Evolutionary conservation across 192 early-diverging fungal genomes (phyloP), one percentile per base, ranked within the genome.

Genomic region (Podila epicladia): DNA sequence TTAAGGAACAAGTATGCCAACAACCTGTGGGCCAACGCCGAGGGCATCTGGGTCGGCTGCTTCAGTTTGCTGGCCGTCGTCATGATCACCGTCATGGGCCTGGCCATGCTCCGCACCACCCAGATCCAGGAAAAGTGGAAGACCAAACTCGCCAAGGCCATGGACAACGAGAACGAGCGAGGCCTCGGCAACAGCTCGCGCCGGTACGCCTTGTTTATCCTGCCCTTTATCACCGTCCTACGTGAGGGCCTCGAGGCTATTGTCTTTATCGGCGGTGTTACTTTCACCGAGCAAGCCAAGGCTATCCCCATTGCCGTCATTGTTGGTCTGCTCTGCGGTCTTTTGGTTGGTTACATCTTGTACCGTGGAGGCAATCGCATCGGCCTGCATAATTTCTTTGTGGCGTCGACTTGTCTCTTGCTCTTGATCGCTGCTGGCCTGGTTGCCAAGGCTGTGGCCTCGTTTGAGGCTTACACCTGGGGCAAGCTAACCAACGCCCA

Each of bases 221-320:
- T 97, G 33, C 95, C 95, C 4, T 94, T 95, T 57, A 78, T 95
- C 57, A 95, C 95, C 13, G 90, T 98, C 13, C 71, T 94, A 26
- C 88, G 95, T 37, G 96, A 97, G 86, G 93, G 93, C 1, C 72
- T 98, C 1, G 95, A 98, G 82, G 91, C 93, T 9, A 86, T 98
- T 11, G 89, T 98, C 8, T 94, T 98, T 82, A 87, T 98, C 51
- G 95, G 90, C 62, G 96, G 96, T 29, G 94, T 94, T 2, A 91
- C 89, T 1, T 76, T 96, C 33, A 88, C 87, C n/a, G 88, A 89
- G 13, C 60, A 83, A 4, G 82, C 92, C 1, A 88, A 87, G 32
- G 85, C 94, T 9, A 94, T 98, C 64, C 95, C 95, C 29, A 86
- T 95, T 6, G 90, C 96, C 19, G 92, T 89, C 19, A 82, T 96